Evolutionary conservation across 2,329 filamentous ascomycete genomes (phyloP).

Genomic region (Pyricularia sp.): DNA sequence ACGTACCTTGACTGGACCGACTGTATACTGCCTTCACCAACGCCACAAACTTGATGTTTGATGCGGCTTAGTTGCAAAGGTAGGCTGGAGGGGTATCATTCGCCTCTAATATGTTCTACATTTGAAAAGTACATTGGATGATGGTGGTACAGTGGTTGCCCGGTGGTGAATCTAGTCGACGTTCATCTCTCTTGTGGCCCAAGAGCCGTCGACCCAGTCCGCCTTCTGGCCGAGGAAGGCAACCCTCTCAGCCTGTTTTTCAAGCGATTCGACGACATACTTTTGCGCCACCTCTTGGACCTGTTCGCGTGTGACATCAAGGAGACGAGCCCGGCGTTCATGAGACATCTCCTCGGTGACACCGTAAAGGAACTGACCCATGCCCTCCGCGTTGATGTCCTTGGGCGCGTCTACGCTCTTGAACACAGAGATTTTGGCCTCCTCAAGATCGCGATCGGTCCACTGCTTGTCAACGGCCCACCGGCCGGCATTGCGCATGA

Average conservation of each 20-base stretch:
- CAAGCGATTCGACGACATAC: conserved; percentile 63
- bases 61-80: neutral
- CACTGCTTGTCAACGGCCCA: conserved; percentile 79
- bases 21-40: no score
- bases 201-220: conserved; percentile 64
- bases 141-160: neutral
- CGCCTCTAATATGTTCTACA: neutral
- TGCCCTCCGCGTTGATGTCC: conserved; percentile 79
- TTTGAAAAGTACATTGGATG: neutral
- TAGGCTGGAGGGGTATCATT: conserved; percentile 1
- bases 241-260: conserved; percentile 49
- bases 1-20: neutral
- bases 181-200: conserved; percentile 71
- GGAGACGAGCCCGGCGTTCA: conserved; percentile 67
- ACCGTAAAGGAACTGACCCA: conserved; percentile 75
- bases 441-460: conserved; percentile 79
- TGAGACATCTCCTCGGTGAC: conserved; percentile 87
- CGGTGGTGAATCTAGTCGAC: conserved; percentile 25
- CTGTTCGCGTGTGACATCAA: conserved; percentile 76
- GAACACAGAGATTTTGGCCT: conserved; percentile 93
- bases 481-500: conserved; percentile 73
- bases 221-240: conserved; percentile 79
- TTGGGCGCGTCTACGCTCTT: conserved; percentile 83
- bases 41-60: neutral
- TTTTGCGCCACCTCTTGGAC: conserved; percentile 73